A percentile compares a stretch with the other conserved stretches of the same genome.
Conservation (phyloP, 768 basidiomycete genomes). For the Kwoniella pini region DNA sequence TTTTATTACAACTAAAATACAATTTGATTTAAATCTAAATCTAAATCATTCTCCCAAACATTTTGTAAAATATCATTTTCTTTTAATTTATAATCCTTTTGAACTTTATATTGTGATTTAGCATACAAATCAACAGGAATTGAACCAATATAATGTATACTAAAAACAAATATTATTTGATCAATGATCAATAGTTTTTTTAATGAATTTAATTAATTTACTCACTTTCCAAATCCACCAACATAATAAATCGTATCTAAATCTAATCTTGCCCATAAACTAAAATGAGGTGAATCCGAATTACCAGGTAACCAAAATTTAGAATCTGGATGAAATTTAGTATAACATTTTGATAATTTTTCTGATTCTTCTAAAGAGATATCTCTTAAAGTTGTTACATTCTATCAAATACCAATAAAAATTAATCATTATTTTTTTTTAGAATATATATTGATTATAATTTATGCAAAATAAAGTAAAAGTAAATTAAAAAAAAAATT, state of each 20-base stretch:
- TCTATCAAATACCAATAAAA: constrained; percentile 25
- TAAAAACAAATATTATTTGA: no score
- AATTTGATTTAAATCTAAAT: neutral
- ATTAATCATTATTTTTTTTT: neutral
- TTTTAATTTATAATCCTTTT: neutral
- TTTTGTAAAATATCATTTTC: neutral
- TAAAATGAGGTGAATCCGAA: constrained; percentile 24
- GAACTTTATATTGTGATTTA: constrained; percentile 6
- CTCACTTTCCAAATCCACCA: constrained; percentile 53
- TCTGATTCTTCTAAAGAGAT: constrained; percentile 21
- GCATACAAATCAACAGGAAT: constrained; percentile 48
- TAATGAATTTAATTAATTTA: no score
- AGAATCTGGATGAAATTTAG: constrained; percentile 44
- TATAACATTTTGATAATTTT: constrained; percentile 39
- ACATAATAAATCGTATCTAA: constrained; percentile 51
- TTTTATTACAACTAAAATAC: constrained; percentile 4
- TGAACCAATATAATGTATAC: constrained; percentile 50
- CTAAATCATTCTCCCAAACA: neutral
- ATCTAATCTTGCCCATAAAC: constrained; percentile 47
- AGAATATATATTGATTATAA: neutral
- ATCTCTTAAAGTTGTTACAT: constrained; percentile 41
- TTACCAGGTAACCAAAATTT: constrained; percentile 41
- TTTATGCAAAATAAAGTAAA: no score
- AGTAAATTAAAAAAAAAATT: no score
- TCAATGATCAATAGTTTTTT: no score